Base-by-base conservation (phyloP, 768 basidiomycete species). In the Hypsizygus marmoreus region DNA sequence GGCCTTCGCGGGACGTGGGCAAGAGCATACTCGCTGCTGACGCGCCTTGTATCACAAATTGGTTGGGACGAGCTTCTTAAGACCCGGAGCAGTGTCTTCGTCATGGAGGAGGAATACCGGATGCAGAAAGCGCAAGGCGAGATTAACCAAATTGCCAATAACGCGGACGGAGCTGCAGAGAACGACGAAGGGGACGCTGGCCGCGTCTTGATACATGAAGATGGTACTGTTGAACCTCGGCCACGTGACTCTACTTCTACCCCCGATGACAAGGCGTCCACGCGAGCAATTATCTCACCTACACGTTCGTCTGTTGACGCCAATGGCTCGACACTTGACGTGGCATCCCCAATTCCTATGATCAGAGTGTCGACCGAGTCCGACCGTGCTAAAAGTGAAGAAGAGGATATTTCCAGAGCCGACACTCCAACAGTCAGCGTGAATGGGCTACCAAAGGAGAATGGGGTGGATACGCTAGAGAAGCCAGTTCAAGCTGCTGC, bases 91-190 rank as follows among this genome's bases (percentile, higher is more conserved):
- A 70, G 75, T 28, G 97, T 99, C 11, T 98, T 99, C 66, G 97
- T 99, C 30, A 99, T 99, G 97, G 97, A 98, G 64, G 95, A 99
- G 63, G 97, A 99, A 64, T 99, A 99, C 63, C 80, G 97, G 28
- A 88, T 91, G 84, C 95, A 97, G 71, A 97, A 97, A 63, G 86
- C 88, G 2, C 81, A 88, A 4, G 71, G 63, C 2, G 91, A 94
- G 22, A 72, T 87, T n/a, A 71, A 75, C 37, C 63, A 71, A 39
- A 62, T 51, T n/a, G 54, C 59, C n/a, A 49, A 50, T 4, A 54
- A 54, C 8, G 33, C 64, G 8, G 65, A 65, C 23, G 60, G 39
- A 48, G 29, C 47, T 33, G 34, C 48, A 24, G 40, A 48, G 22
- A 24, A 56, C 24, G 59, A 54, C n/a, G 70, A 72, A 10, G 59